Conservation (phyloP, 345 rosid genomes). For the Clausena lansium region DNA sequence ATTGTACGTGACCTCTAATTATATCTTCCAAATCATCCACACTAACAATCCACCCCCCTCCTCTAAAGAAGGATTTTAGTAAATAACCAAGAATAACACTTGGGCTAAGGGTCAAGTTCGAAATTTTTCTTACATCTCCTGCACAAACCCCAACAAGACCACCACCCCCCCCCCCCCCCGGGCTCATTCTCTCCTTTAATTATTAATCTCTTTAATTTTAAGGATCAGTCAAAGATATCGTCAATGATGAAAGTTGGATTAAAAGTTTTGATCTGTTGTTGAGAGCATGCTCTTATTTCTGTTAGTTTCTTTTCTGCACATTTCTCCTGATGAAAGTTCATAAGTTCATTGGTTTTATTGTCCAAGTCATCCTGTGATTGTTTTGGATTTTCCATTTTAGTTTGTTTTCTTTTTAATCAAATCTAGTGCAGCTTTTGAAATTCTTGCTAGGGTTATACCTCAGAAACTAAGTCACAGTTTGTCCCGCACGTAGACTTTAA, state of each 20-base stretch:
- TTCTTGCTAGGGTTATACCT: background rate
- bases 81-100: no score
- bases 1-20: background rate
- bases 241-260: background rate
- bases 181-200: no score
- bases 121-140: no score
- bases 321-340: background rate
- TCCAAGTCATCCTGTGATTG: background rate
- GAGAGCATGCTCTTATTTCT: background rate
- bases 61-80: background rate
- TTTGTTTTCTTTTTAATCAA: background rate
- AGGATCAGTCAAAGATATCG: background rate
- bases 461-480: background rate
- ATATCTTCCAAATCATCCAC: background rate
- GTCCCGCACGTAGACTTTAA: background rate
- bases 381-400: background rate
- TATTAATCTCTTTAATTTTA: background rate
- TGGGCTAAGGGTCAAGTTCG: background rate
- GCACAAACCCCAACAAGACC: no score
- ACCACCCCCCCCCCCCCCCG: no score
- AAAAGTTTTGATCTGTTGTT: background rate
- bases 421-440: conserved; percentile 3
- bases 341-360: background rate
- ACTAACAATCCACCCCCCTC: background rate
- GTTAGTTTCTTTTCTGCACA: background rate